Evolutionary conservation across 148 eudicot species (phyloP), one percentile per base, ranked within the genome.

Genomic region (Nyssa sinensis): DNA sequence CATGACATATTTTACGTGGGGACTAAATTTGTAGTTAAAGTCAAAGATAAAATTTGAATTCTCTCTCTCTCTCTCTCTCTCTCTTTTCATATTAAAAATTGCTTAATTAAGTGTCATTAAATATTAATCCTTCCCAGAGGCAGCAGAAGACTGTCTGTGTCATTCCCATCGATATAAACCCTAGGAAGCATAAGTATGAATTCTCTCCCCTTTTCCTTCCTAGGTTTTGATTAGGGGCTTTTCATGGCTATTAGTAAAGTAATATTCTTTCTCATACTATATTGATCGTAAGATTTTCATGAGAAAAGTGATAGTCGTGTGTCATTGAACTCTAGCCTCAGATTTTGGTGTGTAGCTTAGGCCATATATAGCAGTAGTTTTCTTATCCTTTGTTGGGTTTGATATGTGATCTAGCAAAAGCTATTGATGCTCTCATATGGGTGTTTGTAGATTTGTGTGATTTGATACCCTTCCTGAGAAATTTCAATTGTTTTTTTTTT

Each of bases 101-200:
- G n/a, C n/a, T 11, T 59, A 72, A 72, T 37, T 60, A 34, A 71
- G 60, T n/a, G 23, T 71, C 7, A 3, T 55, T 55, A 55, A n/a
- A 30, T 19, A 64, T 57, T 3, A 57, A 31, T 8, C 4, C 55
- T n/a, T 14, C 27, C 66, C 34, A 1, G 0, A 66, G 66, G 74
- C 66, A 72, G 66, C 74, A 66, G 74, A 51, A 72, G 64, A 5
- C 57, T 72, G 66, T 66, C 74, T 66, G 32, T 35, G 60, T 24
- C 74, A n/a, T n/a, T n/a, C n/a, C n/a, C n/a, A n/a, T n/a, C n/a
- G n/a, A n/a, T 60, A 72, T 35, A 72, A 60, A 17, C 63, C 73
- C 63, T 34, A 31, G 24, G 28, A n/a, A n/a, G n/a, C n/a, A n/a
- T n/a, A 27, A 27, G 51, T 14, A 0, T 35, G 13, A 2, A 39